Base-by-base conservation (phyloP, 2,329 filamentous ascomycete genomes). In the Orbilia brochopaga region DNA sequence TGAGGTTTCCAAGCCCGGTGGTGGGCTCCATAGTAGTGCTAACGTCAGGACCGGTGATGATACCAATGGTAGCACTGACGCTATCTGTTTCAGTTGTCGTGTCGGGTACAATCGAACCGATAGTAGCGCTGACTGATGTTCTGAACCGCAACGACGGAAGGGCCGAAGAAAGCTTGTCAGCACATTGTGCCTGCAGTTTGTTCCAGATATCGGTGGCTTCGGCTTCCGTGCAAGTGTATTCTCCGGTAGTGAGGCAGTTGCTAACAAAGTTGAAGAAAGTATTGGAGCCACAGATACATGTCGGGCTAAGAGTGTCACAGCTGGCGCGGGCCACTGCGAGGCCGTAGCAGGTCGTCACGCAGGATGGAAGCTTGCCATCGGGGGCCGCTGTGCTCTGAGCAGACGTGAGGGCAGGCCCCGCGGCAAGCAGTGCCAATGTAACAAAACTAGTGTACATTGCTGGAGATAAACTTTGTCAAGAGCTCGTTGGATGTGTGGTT, bases 271-370 rank as follows among this genome's bases (percentile, higher is more conserved):
- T 64, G 40, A 70, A 64, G 21, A 70, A 70, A n/a, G 59, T 56
- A 21, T 64, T 64, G 10, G 66, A 70, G 19, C 66, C 66, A 40
- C 66, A 70, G 37, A 70, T 70, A 24, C 66, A 70, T 11, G 66
- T 59, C 23, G 66, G 66, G n/a, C 54, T 58, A 30, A 70, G 66
- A 13, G 59, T 64, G 27, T 70, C 66, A 54, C 66, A 70, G 59
- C 35, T 70, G 3, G 66, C 66, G n/a, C 66, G 66, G 15, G 59
- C 66, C 7, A 70, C 37, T 15, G 66, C 66, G 15, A 70, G 59
- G 19, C 59, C 59, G 19, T 64, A 64, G 23, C 66, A 70, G n/a
- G 66, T 64, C 1, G 66, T 70, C 8, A 70, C 50, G 23, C 66
- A 70, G 32, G 66, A 15, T 15, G 66, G 66, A 23, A 70, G 59